Base-by-base conservation (phyloP, 768 basidiomycete species). In the Kwoniella dejecticola region DNA sequence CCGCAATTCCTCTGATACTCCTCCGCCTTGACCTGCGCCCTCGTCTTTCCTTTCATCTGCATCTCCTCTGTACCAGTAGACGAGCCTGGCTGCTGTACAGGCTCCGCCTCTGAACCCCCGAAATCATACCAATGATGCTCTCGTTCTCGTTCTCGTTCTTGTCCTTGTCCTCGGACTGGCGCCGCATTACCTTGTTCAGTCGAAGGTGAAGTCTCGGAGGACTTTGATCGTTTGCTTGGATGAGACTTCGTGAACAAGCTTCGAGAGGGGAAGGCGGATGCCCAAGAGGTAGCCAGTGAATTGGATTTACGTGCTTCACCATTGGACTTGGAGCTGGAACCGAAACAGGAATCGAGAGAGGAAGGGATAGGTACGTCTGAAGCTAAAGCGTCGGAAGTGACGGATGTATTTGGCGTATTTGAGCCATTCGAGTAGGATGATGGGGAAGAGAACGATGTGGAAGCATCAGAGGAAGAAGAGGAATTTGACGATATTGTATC, bases 1-100 rank as follows among this genome's bases (percentile, higher is more conserved):
- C 93, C 94, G 68, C 95, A 97, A 48, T 87, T 88, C 45, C 82
- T 76, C 69, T 97, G 87, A 75, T 93, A 95, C 77, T 95, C 90
- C 41, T 88, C 87, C 4, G 91, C 90, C 79, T 93, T 94, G 61
- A 71, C 59, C 56, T 77, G 71, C 1, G 84, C 80, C 69, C 86
- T 85, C 2, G 88, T 86, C 71, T 88, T 74, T 24, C 87, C 46
- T 82, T n/a, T 85, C 57, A 83, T 71, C 44, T 68, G 66, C 17
- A 63, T 66, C 17, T 56, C 27, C 27, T 41, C 27, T n/a, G 24
- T 8, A 11, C 7, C 19, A 0, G 12, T 33, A 52, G 11, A 27
- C 21, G 29, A 21, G 21, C 41, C 48, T 45, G 24, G 1, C 12
- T 10, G 29, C 52, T 54, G 10, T 23, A 56, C 60, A 15, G 57